phyloP scores from a whole-genome alignment of 805 yeast species.

The Yamadazyma takamatsuzukensis region DNA sequence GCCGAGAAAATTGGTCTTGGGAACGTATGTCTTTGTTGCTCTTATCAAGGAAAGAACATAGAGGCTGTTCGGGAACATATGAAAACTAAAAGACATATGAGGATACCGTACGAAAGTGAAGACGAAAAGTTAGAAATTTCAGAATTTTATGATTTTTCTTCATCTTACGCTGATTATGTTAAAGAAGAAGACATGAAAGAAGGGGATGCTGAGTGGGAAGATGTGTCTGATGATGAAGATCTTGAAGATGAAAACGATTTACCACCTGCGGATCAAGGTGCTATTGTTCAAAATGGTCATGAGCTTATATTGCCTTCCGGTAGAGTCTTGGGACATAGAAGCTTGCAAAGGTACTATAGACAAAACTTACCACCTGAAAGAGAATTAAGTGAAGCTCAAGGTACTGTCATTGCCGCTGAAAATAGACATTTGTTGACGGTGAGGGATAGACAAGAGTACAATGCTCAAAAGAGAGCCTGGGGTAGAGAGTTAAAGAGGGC shows the following conservation, averaged over 20 bases:
- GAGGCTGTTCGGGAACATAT: conserved; percentile 90
- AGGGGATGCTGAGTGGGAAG: conserved; percentile 39
- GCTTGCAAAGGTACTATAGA: conserved; percentile 40
- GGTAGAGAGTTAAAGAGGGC: conserved; percentile 48
- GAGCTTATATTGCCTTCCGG: conserved; percentile 44
- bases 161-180: conserved; percentile 45
- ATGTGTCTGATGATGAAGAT: conserved; percentile 27
- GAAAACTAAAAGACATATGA: conserved; percentile 80
- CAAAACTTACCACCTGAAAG: conserved; percentile 44
- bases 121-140: conserved; percentile 74
- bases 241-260: conserved; percentile 27
- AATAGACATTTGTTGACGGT: conserved; percentile 46
- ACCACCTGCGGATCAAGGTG: conserved; percentile 20
- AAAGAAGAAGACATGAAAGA: conserved; percentile 10
- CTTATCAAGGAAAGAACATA: conserved; percentile 75
- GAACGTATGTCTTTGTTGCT: conserved; percentile 77
- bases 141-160: conserved; percentile 79
- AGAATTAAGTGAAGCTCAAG: conserved; percentile 44
- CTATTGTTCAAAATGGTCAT: conserved; percentile 30
- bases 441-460: conserved; percentile 37
- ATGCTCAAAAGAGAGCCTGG: conserved; percentile 57
- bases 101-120: conserved; percentile 80
- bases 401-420: conserved; percentile 47
- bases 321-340: conserved; percentile 40
- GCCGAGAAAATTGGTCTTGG: conserved; percentile 83